Base-by-base conservation (phyloP, 768 basidiomycete species). In the Dioszegia crocea region DNA sequence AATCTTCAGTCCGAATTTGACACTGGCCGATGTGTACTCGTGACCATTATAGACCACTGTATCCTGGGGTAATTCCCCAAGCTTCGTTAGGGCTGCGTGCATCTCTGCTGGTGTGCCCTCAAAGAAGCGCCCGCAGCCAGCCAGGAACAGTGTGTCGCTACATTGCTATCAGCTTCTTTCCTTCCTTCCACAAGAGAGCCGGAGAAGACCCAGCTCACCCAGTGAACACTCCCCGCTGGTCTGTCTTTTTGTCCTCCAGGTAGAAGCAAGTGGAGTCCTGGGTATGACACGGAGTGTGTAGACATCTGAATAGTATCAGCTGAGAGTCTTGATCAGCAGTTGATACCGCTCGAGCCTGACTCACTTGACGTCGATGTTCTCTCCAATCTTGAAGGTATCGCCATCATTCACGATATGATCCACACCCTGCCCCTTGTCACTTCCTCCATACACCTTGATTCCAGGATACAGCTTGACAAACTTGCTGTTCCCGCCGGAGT, bases 181-280 rank as follows among this genome's bases (percentile, higher is more conserved):
- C 33, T 36, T 31, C 45, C 51, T 38, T 43, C 2, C n/a, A 14
- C 43, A 41, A 2, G 16, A 16, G 43, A 19, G 43, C 0, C 23
- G 17, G 17, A 9, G 9, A 38, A 17, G 36, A 43, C 21, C 5
- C 11, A 56, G 41, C 79, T 53, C 23, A 82, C 81, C 94, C 94
- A 0, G 94, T 96, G 78, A 98, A 94, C 36, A 97, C 89, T 16
- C 81, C 87, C 19, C 87, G 87, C 62, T 80, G 66, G 0, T 87
- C 80, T 60, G 67, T 65, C 40, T 83, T 77, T 23, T 73, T 64
- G 55, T 81, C 79, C 30, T 87, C 89, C 55, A 85, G 82, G 74
- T 88, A 82, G 80, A 85, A 98, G 80, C 89, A 96, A 67, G 94
- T 93, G 16, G 93, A 96, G 78, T 97, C 94, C 73, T 89, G 88